phyloP scores from a whole-genome alignment of 768 basidiomycete species.

The Calocybe cyanea region DNA sequence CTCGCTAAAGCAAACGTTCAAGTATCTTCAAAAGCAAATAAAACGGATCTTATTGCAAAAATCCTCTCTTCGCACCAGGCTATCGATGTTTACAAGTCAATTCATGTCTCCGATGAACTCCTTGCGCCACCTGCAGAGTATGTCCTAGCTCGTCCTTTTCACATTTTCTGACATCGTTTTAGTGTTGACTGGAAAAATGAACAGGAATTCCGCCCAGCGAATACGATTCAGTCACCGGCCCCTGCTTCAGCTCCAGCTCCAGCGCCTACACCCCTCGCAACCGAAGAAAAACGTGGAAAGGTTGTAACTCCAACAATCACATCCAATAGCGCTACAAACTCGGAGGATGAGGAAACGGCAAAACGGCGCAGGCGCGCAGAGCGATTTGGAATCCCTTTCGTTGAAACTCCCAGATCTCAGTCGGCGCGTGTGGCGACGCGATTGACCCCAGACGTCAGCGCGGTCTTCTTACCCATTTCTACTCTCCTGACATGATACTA shows the following conservation, averaged over 20 bases:
- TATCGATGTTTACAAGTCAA: slow-evolving; percentile 42
- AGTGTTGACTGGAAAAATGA: slow-evolving; percentile 44
- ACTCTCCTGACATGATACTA: slow-evolving; percentile 1
- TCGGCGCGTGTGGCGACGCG: slow-evolving; percentile 16
- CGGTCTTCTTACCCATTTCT: background rate
- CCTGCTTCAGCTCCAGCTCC: background rate
- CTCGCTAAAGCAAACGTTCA: slow-evolving; percentile 48
- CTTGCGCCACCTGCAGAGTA: slow-evolving; percentile 21
- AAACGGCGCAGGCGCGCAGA: slow-evolving; percentile 60
- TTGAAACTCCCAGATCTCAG: slow-evolving; percentile 30
- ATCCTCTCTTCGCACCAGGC: slow-evolving; percentile 53
- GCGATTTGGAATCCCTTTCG: slow-evolving; percentile 67
- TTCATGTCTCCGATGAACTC: slow-evolving; percentile 27
- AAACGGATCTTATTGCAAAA: slow-evolving; percentile 61
- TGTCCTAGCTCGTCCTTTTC: slow-evolving; percentile 15
- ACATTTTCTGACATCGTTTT: slow-evolving; percentile 5
- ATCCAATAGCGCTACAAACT: background rate
- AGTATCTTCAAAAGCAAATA: slow-evolving; percentile 55
- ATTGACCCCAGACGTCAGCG: slow-evolving; percentile 20
- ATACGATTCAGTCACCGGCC: slow-evolving; percentile 8
- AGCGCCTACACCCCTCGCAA: slow-evolving; percentile 1
- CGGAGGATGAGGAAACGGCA: slow-evolving; percentile 47
- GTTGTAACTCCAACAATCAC: too few species aligned
- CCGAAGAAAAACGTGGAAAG: slow-evolving; percentile 13
- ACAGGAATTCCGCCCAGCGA: slow-evolving; percentile 19